A percentile compares a stretch with the other conserved stretches of the same genome.
Conservation (phyloP, 768 basidiomycete species). For the Boletus reticulatus region DNA sequence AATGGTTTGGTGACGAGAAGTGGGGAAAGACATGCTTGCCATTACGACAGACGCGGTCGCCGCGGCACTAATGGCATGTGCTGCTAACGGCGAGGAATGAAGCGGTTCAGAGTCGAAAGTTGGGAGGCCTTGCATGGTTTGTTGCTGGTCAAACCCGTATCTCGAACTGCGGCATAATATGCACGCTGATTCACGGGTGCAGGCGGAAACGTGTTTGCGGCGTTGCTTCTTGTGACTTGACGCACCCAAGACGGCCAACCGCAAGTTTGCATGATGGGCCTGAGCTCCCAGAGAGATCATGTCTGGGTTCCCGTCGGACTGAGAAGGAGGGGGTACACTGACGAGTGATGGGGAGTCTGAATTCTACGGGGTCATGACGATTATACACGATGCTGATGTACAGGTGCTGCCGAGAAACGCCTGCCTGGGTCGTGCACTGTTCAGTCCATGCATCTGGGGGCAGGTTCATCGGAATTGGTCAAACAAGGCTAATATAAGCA, state of each 20-base stretch:
- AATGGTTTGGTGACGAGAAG: slow-evolving; percentile 25
- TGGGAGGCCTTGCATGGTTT: slow-evolving; percentile 33
- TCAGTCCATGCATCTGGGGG: not conserved
- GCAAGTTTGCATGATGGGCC: not conserved
- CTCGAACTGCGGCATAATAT: slow-evolving; percentile 13
- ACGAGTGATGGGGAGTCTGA: too few species aligned
- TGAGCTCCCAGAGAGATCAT: not conserved
- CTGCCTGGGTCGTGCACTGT: slow-evolving; percentile 6
- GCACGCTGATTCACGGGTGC: slow-evolving; percentile 24
- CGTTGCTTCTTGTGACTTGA: slow-evolving; percentile 23
- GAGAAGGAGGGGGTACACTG: not conserved
- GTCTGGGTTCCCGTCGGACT: not conserved
- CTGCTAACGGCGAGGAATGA: slow-evolving; percentile 26
- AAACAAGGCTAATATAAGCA: too few species aligned
- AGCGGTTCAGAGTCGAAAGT: slow-evolving; percentile 27
- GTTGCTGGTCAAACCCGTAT: slow-evolving; percentile 19
- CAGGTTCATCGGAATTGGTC: too few species aligned
- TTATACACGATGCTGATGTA: not conserved
- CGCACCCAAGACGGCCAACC: slow-evolving; percentile 1
- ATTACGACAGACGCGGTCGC: slow-evolving; percentile 32
- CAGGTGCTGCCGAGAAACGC: slow-evolving; percentile 3
- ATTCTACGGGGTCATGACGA: not conserved
- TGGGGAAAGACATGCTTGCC: slow-evolving; percentile 28
- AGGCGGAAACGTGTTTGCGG: slow-evolving; percentile 32
- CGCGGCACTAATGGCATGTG: slow-evolving; percentile 31